Evolutionary conservation across 2,329 filamentous ascomycete genomes (phyloP), one percentile per base, ranked within the genome.

Genomic region (Shiraia sp.): DNA sequence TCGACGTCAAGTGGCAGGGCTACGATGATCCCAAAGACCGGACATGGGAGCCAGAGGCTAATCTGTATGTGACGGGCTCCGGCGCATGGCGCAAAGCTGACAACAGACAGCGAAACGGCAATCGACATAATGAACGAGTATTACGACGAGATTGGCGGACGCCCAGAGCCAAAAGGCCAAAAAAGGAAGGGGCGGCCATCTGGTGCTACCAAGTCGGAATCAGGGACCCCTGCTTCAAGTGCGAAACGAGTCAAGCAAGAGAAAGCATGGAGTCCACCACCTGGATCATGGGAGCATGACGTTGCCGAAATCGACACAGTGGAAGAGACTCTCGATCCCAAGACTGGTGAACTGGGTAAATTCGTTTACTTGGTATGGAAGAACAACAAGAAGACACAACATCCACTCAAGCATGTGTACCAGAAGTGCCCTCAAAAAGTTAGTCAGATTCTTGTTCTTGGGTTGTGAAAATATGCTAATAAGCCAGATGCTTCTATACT

Each of bases 1-100:
- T 86, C 59, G 77, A 85, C 36, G 86, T 93, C 25, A 90, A 92
- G 59, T 93, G 88, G 88, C 81, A 88, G 51, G 88, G 88, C 3
- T 93, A 85, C 48, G 81, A 87, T 0, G 79, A 83, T 47, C 82
- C 83, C 47, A 66, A 73, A 0, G 88, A 93, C 53, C 71, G 81
- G 58, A 93, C 88, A 0, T 92, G 87, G 88, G 88, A 93, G 63
- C 84, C 86, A 0, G 84, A 88, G 55, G 81, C 82, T 9, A 91
- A 90, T 54, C 72, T 89, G 80, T 83, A 68, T 45, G 77, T 52
- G 10, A 19, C 12, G 32, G 36, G 7, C n/a, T 15, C 17, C 6
- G 2, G 13, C 15, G 10, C 16, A 24, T 12, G 3, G 3, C 12
- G 10, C 25, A 26, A 27, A 27, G 32, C 39, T 45, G 35, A 61